These are phyloP conservation scores for Dictyophora rubrovolvata DNA, from an alignment of 768 basidiomycete species.

Conservation along the genomic window DNA sequence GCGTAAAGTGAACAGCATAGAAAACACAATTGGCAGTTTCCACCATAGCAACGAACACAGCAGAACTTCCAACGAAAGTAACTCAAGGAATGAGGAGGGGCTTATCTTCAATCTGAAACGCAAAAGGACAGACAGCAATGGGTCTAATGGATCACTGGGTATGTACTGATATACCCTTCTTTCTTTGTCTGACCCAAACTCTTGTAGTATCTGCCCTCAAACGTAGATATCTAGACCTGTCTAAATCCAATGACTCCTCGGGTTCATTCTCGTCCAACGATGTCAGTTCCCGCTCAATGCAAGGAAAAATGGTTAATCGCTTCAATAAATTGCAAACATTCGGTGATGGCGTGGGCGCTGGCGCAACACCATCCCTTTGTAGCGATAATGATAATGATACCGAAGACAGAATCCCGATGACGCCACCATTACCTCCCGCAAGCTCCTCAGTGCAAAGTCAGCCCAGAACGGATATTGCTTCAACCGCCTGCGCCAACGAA, in stretches of 20 bases:
- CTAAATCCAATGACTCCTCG: constrained; percentile 20
- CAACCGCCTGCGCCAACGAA: background rate
- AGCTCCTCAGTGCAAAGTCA: background rate
- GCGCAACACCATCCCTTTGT: constrained; percentile 59
- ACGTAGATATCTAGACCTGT: constrained; percentile 24
- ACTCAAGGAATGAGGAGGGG: background rate
- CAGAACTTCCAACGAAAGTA: constrained; percentile 1
- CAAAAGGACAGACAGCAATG: constrained; percentile 8
- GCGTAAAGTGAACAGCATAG: constrained; percentile 39
- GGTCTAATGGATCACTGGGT: constrained; percentile 23
- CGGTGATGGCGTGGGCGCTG: constrained; percentile 30
- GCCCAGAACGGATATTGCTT: background rate
- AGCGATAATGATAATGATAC: constrained; percentile 58
- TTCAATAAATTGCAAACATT: constrained; percentile 23
- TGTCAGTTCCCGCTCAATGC: background rate
- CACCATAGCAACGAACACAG: constrained; percentile 5
- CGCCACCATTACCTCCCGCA: constrained; percentile 31
- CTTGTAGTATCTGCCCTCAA: constrained; percentile 24
- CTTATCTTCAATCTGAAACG: constrained; percentile 3
- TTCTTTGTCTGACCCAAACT: background rate
- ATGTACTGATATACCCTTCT: constrained; percentile 14
- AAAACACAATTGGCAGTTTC: constrained; percentile 10
- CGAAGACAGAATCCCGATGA: constrained; percentile 37
- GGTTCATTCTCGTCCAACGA: constrained; percentile 9
- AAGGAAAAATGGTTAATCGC: background rate